Evolutionary conservation across 2,329 filamentous ascomycete species (phyloP), one percentile per base, ranked within the genome.

Genomic region (Fusarium vanettenii): DNA sequence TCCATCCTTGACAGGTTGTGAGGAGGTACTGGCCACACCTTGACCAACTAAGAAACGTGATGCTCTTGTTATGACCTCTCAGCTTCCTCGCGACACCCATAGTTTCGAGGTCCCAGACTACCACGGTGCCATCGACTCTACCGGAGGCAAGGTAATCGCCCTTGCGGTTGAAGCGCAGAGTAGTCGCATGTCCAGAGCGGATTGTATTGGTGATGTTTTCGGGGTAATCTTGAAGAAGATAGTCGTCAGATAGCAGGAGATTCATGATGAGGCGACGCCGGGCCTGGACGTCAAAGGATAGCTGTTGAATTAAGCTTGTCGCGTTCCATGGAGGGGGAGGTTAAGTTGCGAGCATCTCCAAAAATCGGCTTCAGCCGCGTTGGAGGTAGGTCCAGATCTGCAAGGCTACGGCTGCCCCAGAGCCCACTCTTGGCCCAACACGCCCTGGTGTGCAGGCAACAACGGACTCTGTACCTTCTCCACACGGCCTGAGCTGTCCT

Each of bases 61-160:
- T 95, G 81, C 97, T 96, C 80, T 94, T 92, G 60, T 94, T 97
- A 84, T 99, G 97, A 14, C 96, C 97, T 75, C 95, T 92, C 73
- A 99, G 87, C 85, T 98, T 99, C 80, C 95, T 93, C 68, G 97
- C 97, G 6, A 98, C 94, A 41, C 97, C 96, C 88, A 97, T 97
- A 11, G 97, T 99, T 84, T 99, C 97, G 60, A 98, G 91, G 81
- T 99, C 97, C 89, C 97, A 99, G 56, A 99, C 93, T 65, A 97
- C 94, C 45, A 99, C 93, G 6, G 95, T 97, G 76, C 97, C 97
- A 85, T 99, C 97, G 72, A 95, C 94, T 81, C 97, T 92, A 74
- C 97, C 97, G 33, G 95, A 97, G 52, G 97, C 97, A 73, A 99
- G 92, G 79, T 97, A 95, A 84, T 99, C 96, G 83, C 97, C 97